These are phyloP conservation scores for Plenodomus lindquistii DNA, from an alignment of 2,329 filamentous ascomycete genomes.

Conservation along the genomic window DNA sequence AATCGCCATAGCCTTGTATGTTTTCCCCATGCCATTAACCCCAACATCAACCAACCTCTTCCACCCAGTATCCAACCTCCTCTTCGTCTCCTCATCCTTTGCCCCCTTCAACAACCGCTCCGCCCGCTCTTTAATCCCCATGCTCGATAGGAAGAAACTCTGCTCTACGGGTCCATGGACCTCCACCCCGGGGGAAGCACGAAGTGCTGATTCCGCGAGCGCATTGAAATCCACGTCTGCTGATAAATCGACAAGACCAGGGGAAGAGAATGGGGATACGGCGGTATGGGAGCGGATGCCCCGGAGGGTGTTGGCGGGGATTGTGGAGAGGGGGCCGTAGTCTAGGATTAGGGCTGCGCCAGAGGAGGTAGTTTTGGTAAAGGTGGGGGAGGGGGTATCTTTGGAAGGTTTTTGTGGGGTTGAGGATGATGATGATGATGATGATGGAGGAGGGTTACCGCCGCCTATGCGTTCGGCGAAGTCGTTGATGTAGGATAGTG, in stretches of 20 bases:
- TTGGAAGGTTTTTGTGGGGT: not conserved
- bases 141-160: constrained; percentile 72
- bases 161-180: constrained; percentile 92
- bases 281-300: constrained; percentile 79
- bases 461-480: constrained; percentile 87
- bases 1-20: constrained; percentile 93
- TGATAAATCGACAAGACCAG: constrained; percentile 84
- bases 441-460: constrained; percentile 28
- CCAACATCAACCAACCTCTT: constrained; percentile 81
- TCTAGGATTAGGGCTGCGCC: constrained; percentile 95
- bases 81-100: constrained; percentile 44
- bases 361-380: constrained; percentile 65
- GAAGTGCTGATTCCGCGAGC: constrained; percentile 78
- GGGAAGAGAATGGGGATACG: constrained; percentile 77
- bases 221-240: constrained; percentile 93
- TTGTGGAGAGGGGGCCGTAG: constrained; percentile 78
- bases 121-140: constrained; percentile 70
- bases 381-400: not conserved
- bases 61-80: constrained; percentile 72
- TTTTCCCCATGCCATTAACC: constrained; percentile 84
- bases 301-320: constrained; percentile 87
- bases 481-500: constrained; percentile 75
- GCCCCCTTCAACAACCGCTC: constrained; percentile 32
- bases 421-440: constrained; percentile 48
- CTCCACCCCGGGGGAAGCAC: constrained; percentile 78